Evolutionary conservation across 768 basidiomycete species (phyloP).

Genomic region (Paxillus rubicundulus): DNA sequence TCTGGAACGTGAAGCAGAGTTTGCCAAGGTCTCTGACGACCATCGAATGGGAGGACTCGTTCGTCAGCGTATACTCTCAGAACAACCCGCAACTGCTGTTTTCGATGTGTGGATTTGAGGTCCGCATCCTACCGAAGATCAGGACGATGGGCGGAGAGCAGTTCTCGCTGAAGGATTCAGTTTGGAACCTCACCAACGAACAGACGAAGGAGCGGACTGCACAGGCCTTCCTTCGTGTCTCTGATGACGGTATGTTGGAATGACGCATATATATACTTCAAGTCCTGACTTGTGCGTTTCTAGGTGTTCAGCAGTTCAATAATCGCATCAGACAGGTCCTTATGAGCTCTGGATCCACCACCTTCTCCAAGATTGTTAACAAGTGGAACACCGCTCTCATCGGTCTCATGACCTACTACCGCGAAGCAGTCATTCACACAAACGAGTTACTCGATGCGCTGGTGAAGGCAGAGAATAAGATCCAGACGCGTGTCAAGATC

Average conservation of each 20-base stretch:
- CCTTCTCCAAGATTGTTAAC: constrained; percentile 98
- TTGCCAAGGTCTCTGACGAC: constrained; percentile 94
- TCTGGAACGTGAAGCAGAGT: constrained; percentile 99
- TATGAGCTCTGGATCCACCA: constrained; percentile 98
- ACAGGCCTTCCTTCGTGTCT: constrained; percentile 96
- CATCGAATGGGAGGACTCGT: constrained; percentile 99
- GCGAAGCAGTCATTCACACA: constrained; percentile 96
- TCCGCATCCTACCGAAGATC: constrained; percentile 95
- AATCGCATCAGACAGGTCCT: constrained; percentile 95
- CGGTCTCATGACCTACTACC: constrained; percentile 96
- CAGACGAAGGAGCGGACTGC: constrained; percentile 97
- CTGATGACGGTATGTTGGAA: constrained; percentile 70
- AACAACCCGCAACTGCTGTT: constrained; percentile 97
- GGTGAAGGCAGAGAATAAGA: constrained; percentile 99
- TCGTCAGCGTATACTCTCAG: constrained; percentile 94
- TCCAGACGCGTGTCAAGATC: constrained; percentile 99
- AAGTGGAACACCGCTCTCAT: constrained; percentile 97
- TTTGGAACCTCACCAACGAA: constrained; percentile 97
- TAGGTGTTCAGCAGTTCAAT: constrained; percentile 93
- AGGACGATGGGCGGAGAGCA: constrained; percentile 94
- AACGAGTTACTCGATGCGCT: constrained; percentile 93
- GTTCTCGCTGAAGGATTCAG: constrained; percentile 93
- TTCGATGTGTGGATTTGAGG: constrained; percentile 99
- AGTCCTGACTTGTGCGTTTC: constrained; percentile 7
- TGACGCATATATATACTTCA: not conserved